Evolutionary conservation across 2,329 filamentous ascomycete species (phyloP), one percentile per base, ranked within the genome.

Genomic region (Hypoxylon sp.): DNA sequence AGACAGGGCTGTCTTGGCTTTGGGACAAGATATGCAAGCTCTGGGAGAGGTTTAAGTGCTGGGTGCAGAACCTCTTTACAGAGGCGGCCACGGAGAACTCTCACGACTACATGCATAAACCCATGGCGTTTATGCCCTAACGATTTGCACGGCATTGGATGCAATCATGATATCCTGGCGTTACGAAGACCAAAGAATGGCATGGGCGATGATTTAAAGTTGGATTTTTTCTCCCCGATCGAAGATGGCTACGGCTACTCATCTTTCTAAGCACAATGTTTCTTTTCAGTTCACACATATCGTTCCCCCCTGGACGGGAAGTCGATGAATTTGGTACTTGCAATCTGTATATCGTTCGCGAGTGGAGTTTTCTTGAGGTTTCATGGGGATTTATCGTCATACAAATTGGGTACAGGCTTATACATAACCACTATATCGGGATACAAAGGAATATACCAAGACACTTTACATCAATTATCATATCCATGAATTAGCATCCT

Each of bases 1-100:
- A 54, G 28, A 26, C 26, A 2, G 51, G 51, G 22, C 26, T 54
- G 18, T 44, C 38, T 26, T 54, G 51, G 51, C 28, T 54, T 26
- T 54, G 51, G 51, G 51, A 54, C 38, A 54, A 54, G 38, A 54
- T 54, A 7, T 45, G 51, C 51, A 54, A 54, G 26, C 51, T 54
- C 26, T 54, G 51, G 51, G 51, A 54, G 51, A 54, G 42, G 16
- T 54, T 54, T 38, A 54, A 54, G 24, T 44, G 51, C 4, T 54
- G 51, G 51, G 51, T 54, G 7, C 51, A 28, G 16, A 44, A 42
- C 14, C 38, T 54, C 3, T 54, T 54, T 38, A 45, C 40, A 1
- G 51, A 40, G 14, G 24, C 51, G 7, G 33, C 46, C 4, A 16
- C 26, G 38, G 51, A 54, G 26, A 24, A 30, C 11, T 11, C 51